A percentile compares a stretch with the other conserved stretches of the same genome.
Conservation (phyloP, 106 monocot species). For the Agapanthus africanus region DNA sequence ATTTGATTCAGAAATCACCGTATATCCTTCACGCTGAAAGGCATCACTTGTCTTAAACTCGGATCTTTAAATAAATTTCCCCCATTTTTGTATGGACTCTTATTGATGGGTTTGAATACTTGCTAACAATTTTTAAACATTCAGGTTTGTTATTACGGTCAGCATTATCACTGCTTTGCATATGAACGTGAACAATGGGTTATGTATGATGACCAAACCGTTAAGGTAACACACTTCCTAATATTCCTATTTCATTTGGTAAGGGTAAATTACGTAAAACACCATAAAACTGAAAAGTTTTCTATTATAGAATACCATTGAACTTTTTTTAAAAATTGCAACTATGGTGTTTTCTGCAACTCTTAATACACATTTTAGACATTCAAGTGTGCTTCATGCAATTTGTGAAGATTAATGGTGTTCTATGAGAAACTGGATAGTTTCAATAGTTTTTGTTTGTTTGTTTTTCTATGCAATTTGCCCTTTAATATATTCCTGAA, state of each 20-base stretch:
- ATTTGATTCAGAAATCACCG: too few species aligned
- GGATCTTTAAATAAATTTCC: not conserved
- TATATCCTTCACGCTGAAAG: too few species aligned
- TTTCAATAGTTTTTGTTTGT: too few species aligned
- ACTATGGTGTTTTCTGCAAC: too few species aligned
- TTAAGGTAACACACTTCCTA: slow-evolving; percentile 42
- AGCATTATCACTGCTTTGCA: slow-evolving; percentile 90
- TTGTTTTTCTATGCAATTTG: too few species aligned
- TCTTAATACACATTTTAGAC: too few species aligned
- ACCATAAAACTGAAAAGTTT: not conserved
- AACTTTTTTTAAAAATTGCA: too few species aligned
- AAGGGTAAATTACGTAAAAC: too few species aligned
- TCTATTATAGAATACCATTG: not conserved
- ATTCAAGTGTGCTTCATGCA: too few species aligned
- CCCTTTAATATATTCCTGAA: too few species aligned
- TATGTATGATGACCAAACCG: slow-evolving; percentile 83
- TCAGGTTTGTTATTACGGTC: slow-evolving; percentile 92
- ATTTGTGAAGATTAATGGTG: too few species aligned
- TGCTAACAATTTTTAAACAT: slow-evolving; percentile 11
- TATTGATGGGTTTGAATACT: not conserved
- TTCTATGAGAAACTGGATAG: too few species aligned
- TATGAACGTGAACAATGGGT: slow-evolving; percentile 63
- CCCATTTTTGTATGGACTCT: not conserved
- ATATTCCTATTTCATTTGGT: not conserved
- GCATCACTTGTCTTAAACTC: not conserved